phyloP scores from a whole-genome alignment of 805 yeast species.

The Saccharomycopsis sp. region DNA sequence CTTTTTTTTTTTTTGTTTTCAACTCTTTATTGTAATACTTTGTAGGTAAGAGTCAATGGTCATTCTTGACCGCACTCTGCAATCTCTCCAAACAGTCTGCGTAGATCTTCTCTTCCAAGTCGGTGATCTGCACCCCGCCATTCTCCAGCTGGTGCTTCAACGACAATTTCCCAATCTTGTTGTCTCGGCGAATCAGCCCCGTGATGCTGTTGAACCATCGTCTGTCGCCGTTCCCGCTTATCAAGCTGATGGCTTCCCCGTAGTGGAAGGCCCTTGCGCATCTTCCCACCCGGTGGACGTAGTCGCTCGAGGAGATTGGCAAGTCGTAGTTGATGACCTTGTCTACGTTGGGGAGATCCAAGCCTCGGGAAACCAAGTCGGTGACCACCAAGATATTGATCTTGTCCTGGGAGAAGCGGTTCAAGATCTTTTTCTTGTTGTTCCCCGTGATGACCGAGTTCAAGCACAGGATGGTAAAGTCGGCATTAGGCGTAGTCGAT shows the following conservation, averaged over 20 bases:
- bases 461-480: constrained; percentile 36
- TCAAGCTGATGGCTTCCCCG: constrained; percentile 69
- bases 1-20: no score
- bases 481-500: not conserved
- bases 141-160: not conserved
- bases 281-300: constrained; percentile 93
- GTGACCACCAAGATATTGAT: constrained; percentile 61
- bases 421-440: constrained; percentile 48
- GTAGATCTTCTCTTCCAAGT: constrained; percentile 33
- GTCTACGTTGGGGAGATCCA: constrained; percentile 62
- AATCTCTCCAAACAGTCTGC: constrained; percentile 36
- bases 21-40: no score
- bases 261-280: constrained; percentile 84
- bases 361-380: constrained; percentile 93
- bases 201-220: constrained; percentile 49
- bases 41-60: no score
- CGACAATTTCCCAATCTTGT: constrained; percentile 24
- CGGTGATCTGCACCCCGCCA: constrained; percentile 28
- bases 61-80: constrained; percentile 34
- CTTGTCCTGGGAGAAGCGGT: constrained; percentile 47
- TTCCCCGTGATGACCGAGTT: constrained; percentile 49
- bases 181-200: constrained; percentile 43
- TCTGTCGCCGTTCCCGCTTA: constrained; percentile 72
- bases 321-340: constrained; percentile 84
- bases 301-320: constrained; percentile 83